A percentile compares a stretch with the other conserved stretches of the same genome.
These are phyloP conservation scores for Aspergillus pseudoglaucus DNA, from an alignment of 2,329 filamentous ascomycete species.

Conservation along the genomic window DNA sequence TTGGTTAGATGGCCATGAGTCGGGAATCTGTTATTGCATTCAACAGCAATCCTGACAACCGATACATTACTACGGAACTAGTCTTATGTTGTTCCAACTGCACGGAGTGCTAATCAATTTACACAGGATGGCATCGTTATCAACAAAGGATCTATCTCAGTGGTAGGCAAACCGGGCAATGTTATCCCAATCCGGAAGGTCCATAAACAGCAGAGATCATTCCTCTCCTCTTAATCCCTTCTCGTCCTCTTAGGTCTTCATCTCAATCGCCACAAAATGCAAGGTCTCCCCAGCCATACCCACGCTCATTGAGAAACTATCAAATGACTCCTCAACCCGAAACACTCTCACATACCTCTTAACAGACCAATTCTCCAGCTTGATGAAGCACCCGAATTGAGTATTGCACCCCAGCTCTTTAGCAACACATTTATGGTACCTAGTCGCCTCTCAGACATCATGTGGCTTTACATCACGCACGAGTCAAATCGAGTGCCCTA, in stretches of 20 bases:
- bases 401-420: background rate
- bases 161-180: no score
- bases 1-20: no score
- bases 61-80: no score
- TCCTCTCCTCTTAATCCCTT: no score
- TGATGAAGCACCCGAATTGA: background rate
- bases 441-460: background rate
- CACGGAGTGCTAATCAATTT: no score
- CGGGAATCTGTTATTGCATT: no score
- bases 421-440: background rate
- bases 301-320: background rate
- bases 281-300: background rate
- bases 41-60: no score
- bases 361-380: background rate
- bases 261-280: background rate
- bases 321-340: background rate
- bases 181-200: no score
- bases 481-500: background rate
- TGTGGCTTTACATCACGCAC: background rate
- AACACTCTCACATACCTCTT: background rate
- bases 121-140: no score
- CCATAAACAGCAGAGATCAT: no score
- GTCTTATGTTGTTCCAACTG: no score
- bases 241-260: background rate
- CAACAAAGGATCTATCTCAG: no score